These are phyloP conservation scores for Alternaria ventricosa DNA, from an alignment of 2,329 filamentous ascomycete species.

Conservation along the genomic window DNA sequence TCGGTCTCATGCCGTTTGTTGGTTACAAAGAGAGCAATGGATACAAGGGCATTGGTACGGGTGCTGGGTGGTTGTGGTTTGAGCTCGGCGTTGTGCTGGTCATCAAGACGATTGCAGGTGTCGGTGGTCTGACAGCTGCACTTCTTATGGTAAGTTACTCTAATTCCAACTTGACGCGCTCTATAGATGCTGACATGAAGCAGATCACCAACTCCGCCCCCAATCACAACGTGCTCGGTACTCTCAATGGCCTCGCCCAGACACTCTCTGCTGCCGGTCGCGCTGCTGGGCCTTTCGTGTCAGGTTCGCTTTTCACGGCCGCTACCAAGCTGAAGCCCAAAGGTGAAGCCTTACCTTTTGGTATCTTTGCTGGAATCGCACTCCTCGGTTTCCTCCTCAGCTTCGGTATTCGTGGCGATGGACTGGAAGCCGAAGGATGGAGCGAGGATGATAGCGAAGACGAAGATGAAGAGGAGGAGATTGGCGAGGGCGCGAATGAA, in stretches of 20 bases:
- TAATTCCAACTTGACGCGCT: not conserved
- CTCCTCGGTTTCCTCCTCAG: slow-evolving; percentile 81
- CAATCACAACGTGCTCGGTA: slow-evolving; percentile 83
- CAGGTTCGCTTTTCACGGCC: slow-evolving; percentile 83
- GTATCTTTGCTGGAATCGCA: slow-evolving; percentile 82
- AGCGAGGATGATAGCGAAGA: slow-evolving; percentile 47
- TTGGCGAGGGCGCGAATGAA: slow-evolving; percentile 31
- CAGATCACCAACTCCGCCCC: slow-evolving; percentile 94
- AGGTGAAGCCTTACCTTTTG: slow-evolving; percentile 85
- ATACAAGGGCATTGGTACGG: slow-evolving; percentile 61
- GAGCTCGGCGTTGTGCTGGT: slow-evolving; percentile 83
- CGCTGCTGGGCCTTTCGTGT: slow-evolving; percentile 85
- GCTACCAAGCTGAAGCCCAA: slow-evolving; percentile 76
- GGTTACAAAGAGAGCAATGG: slow-evolving; percentile 71
- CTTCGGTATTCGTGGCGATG: slow-evolving; percentile 73
- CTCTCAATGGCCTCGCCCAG: slow-evolving; percentile 91
- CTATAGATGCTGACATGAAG: not conserved
- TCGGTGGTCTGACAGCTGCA: slow-evolving; percentile 88
- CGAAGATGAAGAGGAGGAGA: slow-evolving; percentile 36
- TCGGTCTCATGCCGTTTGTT: slow-evolving; percentile 88
- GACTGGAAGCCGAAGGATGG: slow-evolving; percentile 66
- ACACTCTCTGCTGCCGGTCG: slow-evolving; percentile 90
- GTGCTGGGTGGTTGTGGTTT: slow-evolving; percentile 74
- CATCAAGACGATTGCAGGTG: slow-evolving; percentile 87
- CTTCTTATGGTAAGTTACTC: slow-evolving; percentile 75